Base-by-base conservation (phyloP, 768 basidiomycete genomes). In the Russula lepida region DNA sequence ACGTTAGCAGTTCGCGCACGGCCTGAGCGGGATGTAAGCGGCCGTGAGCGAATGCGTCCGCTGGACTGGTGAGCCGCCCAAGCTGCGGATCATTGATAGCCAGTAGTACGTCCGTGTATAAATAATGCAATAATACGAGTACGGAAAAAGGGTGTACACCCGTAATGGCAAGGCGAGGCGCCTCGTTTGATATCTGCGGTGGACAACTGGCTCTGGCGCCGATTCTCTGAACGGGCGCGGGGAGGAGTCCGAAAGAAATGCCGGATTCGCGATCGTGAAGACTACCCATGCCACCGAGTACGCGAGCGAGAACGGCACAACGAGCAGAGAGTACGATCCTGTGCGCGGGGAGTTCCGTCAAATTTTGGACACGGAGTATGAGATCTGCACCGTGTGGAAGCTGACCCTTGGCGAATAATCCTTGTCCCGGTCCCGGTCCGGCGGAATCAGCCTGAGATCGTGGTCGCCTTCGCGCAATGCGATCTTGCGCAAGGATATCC, bases 81-180 rank as follows among this genome's bases (percentile, higher is more conserved):
- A 90, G 77, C 19, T 92, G 82, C 13, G 78, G 77, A 70, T 98
- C 94, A 91, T 93, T 95, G 15, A 94, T 71, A 0, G 91, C 84
- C 12, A 91, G 75, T 1, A 95, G 72, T 43, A 85, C 81, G 70
- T 99, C 95, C 1, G 89, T 81, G 72, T 98, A 98, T n/a, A 98
- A 72, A 68, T 93, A 98, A 25, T 84, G 79, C 21, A 97, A 71
- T 21, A 98, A 75, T 23, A 95, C 78, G 17, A 97, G 79, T 17
- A 87, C 72, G 0, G 91, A 75, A 7, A 95, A 73, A 0, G 86
- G 78, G 48, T 84, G 81, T 62, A 82, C 83, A 2, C 83, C 83
- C 0, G 75, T 68, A 47, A 95, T 67, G 19, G 70, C 69, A 1
- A 88, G 69, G 13, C 72, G 70, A 21, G 59, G 62, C 6, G 56